phyloP scores from a whole-genome alignment of 352 stramenopile species.

The Pythium phragmiticola region DNA sequence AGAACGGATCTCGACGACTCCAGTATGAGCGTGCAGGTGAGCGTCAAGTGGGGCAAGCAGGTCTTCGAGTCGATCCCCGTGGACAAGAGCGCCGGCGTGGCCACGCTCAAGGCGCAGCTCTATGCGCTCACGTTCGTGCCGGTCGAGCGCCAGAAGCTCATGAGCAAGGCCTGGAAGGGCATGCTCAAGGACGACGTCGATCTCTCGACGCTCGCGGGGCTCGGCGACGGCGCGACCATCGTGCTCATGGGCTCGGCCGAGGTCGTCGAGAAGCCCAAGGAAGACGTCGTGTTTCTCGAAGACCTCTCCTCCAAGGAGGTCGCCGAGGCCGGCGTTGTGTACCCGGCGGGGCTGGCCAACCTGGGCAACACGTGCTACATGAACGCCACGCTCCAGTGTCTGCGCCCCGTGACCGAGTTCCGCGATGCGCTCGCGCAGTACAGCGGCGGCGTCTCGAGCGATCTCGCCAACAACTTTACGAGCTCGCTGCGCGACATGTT shows the following conservation, averaged over 20 bases:
- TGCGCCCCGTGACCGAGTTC: conserved; percentile 91
- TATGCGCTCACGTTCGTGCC: conserved; percentile 80
- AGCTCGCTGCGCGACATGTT: conserved; percentile 82
- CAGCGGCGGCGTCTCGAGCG: conserved; percentile 46
- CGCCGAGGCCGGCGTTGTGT: conserved; percentile 73
- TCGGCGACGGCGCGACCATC: conserved; percentile 62
- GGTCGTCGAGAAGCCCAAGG: conserved; percentile 82
- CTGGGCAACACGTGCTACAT: conserved; percentile 93
- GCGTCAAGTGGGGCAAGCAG: conserved; percentile 89
- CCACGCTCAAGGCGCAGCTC: conserved; percentile 80
- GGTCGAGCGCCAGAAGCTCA: conserved; percentile 87
- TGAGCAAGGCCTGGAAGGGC: conserved; percentile 89
- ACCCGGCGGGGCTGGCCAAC: conserved; percentile 92
- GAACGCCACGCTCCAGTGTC: conserved; percentile 94
- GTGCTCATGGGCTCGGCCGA: conserved; percentile 96
- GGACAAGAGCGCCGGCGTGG: conserved; percentile 64
- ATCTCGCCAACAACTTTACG: conserved; percentile 73
- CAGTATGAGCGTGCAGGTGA: conserved; percentile 54
- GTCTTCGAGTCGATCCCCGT: conserved; percentile 64
- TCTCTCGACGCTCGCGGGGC: conserved; percentile 49
- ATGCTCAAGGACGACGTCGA: conserved; percentile 88
- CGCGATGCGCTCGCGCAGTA: conserved; percentile 74
- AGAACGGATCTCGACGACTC: neutral
- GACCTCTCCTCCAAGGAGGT: conserved; percentile 85
- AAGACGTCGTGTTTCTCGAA: conserved; percentile 83